Percentiles rank a stretch among this genome's conserved stretches.
These are phyloP conservation scores for Breviolum minutum DNA, from an alignment of 73 alveolate genomes.

Conservation along the genomic window DNA sequence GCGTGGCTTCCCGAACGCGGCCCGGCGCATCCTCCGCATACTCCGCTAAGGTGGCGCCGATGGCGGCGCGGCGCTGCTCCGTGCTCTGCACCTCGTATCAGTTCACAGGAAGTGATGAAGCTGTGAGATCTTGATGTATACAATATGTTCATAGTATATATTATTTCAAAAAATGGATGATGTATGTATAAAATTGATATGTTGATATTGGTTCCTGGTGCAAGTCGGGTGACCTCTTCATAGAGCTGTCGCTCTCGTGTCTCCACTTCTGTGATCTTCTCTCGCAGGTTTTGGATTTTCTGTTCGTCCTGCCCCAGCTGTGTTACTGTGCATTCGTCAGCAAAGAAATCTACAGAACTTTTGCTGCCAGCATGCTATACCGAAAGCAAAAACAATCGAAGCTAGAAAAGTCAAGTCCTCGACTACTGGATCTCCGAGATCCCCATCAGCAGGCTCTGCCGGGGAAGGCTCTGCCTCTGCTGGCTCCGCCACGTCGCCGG, in stretches of 20 bases:
- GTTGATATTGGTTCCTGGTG: too few relatives aligned
- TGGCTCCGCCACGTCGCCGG: background rate
- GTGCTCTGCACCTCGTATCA: slow-evolving; percentile 1
- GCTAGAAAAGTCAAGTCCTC: background rate
- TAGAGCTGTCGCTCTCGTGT: background rate
- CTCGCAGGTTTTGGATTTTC: background rate
- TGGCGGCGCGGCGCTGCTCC: slow-evolving; percentile 7
- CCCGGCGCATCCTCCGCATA: slow-evolving; percentile 47
- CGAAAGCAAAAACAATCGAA: background rate
- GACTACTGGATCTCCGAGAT: background rate
- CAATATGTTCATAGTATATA: too few relatives aligned
- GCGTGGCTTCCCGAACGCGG: background rate
- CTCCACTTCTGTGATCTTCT: slow-evolving; percentile 21
- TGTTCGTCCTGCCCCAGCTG: background rate
- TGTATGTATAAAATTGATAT: background rate
- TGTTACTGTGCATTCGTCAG: background rate
- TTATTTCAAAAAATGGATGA: background rate
- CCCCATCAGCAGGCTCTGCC: background rate
- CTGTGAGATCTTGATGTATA: too few relatives aligned
- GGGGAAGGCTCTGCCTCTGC: background rate
- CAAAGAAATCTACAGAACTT: background rate
- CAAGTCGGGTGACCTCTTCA: slow-evolving; percentile 7
- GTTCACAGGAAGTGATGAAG: background rate
- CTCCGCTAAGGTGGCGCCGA: slow-evolving; percentile 42
- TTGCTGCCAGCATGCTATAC: background rate